Percentiles rank a stretch among this genome's conserved stretches.
Conservation (phyloP, 805 yeast species). For the Saccharomycopsis fodiens region DNA sequence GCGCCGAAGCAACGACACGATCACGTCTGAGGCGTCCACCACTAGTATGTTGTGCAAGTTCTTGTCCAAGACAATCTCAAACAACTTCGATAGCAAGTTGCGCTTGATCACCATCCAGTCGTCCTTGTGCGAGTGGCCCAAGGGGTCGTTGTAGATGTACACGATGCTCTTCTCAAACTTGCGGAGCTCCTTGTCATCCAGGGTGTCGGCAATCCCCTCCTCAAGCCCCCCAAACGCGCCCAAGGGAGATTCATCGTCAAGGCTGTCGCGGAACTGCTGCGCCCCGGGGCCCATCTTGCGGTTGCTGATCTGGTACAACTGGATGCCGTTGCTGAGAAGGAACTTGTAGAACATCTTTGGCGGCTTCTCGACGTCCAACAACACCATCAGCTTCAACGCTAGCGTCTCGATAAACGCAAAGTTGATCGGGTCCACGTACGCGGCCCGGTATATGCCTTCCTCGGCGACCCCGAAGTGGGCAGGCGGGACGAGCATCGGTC, state of each 20-base stretch:
- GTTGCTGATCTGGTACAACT: constrained; percentile 28
- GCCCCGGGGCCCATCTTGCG: constrained; percentile 9
- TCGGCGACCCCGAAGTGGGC: constrained; percentile 90
- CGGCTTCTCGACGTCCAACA: constrained; percentile 82
- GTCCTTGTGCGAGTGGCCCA: constrained; percentile 14
- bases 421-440: constrained; percentile 68
- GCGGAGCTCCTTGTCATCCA: constrained; percentile 5
- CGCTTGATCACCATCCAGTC: constrained; percentile 70
- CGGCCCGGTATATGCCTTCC: constrained; percentile 76
- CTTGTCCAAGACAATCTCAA: constrained; percentile 56
- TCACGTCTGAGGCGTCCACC: constrained; percentile 72
- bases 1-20: constrained; percentile 74
- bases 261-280: not conserved
- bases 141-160: constrained; percentile 12
- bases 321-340: constrained; percentile 48
- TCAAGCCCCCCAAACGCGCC: constrained; percentile 20
- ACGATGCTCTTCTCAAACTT: constrained; percentile 12
- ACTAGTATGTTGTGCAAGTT: constrained; percentile 61
- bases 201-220: constrained; percentile 15
- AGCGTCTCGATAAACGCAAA: constrained; percentile 73
- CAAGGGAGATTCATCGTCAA: not conserved
- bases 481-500: constrained; percentile 78
- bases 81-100: constrained; percentile 53
- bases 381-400: constrained; percentile 55
- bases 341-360: constrained; percentile 62